Base-by-base conservation (phyloP, 495 filamentous ascomycete species). In the Penicillium crystallinum region DNA sequence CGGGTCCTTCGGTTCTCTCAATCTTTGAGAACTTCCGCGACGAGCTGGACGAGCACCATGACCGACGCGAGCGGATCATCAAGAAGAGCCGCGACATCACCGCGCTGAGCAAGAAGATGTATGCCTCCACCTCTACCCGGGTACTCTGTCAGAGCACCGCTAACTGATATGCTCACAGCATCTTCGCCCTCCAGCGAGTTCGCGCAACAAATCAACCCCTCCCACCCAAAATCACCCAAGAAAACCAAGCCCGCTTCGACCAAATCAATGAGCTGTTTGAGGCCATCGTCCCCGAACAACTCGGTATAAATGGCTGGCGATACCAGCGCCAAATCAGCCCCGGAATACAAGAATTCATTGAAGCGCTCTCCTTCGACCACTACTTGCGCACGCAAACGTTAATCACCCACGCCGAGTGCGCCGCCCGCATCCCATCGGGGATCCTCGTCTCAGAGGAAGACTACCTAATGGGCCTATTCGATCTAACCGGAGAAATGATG, bases 61-160 rank as follows among this genome's bases (percentile, higher is more conserved):
- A 96, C 70, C 84, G 92, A 11, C 83, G 93, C 31, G 91, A 96
- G 69, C 81, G 87, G 22, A 80, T 96, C 49, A 89, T 92, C 53
- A 97, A 97, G 71, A 83, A 83, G 2, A 90, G 87, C 12, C 76
- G 92, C 35, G 93, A 97, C 71, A 86, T 97, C 54, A 98, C 95
- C 7, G 91, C 88, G 0, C 66, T 89, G 35, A 96, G 90, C 72
- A 98, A 98, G 78, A 97, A 97, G 76, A 95, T 97, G 93, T 96
- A 70, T 47, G 36, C 4, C 1, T 38, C 30, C 40, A 14, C 41
- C 19, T 12, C 3, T 18, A 15, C 41, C 27, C 3, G 6, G 19
- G 37, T 60, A n/a, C n/a, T n/a, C n/a, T n/a, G n/a, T n/a, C n/a
- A n/a, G 8, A n/a, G 27, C 11, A 23, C 41, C 29, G 2, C 6